These are phyloP conservation scores for Botrytis fabae DNA, from an alignment of 2,329 filamentous ascomycete genomes.

Conservation along the genomic window DNA sequence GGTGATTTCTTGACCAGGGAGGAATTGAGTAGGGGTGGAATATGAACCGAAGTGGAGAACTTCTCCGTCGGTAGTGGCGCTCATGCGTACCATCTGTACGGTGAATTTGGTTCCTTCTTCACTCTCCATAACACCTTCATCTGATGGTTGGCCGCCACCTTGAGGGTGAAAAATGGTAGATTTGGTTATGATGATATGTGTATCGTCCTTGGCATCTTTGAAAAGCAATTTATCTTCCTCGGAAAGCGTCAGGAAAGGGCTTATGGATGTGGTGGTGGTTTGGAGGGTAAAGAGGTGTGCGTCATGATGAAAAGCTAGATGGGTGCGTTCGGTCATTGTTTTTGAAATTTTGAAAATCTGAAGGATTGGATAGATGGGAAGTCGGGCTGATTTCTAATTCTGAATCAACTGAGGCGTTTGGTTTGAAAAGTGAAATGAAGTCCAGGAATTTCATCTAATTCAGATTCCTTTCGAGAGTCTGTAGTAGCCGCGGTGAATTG, in stretches of 20 bases:
- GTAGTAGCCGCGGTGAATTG: background rate
- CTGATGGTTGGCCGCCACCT: conserved; percentile 72
- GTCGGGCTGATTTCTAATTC: background rate
- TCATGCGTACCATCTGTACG: conserved; percentile 59
- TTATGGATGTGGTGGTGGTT: conserved; percentile 28
- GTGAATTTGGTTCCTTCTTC: conserved; percentile 44
- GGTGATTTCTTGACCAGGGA: conserved; percentile 47
- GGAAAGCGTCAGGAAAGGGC: conserved; percentile 29
- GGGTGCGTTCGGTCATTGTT: conserved; percentile 17
- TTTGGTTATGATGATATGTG: conserved; percentile 60
- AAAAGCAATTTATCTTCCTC: conserved; percentile 48
- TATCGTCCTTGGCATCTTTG: conserved; percentile 53
- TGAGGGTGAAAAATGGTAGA: conserved; percentile 75
- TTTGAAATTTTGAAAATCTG: background rate
- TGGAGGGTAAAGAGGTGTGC: conserved; percentile 24
- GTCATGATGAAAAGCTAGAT: conserved; percentile 28
- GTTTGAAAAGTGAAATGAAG: background rate
- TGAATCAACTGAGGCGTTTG: background rate
- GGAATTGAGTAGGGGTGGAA: conserved; percentile 42
- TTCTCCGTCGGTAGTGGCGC: conserved; percentile 48
- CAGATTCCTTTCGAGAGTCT: background rate
- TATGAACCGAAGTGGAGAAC: conserved; percentile 69
- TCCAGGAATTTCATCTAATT: background rate
- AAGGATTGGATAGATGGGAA: background rate
- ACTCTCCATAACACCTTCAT: conserved; percentile 57